Evolutionary conservation across 495 filamentous ascomycete species (phyloP), one percentile per base, ranked within the genome.

Genomic region (Daldinia vernicosa): DNA sequence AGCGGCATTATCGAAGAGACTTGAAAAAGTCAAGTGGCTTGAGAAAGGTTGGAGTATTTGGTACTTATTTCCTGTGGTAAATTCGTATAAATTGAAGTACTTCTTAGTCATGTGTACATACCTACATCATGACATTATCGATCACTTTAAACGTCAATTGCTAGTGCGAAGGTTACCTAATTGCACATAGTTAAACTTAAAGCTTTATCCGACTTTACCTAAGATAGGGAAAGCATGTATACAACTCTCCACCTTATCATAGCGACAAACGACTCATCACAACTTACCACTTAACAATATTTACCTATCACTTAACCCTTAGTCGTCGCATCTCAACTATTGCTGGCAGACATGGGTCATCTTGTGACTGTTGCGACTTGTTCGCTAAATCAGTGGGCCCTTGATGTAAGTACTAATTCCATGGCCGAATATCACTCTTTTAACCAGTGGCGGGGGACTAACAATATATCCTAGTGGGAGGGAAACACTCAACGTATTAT

Each of bases 401-500:
- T 95, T 1, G 93, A 95, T 71, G 92, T 90, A 74, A 86, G 89
- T 47, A 35, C 3, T 35, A 67, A 90, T 90, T 28, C 15, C 40
- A 56, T 7, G 12, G 8, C 28, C 9, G 30, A 56, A 35, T n/a
- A 60, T n/a, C 9, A 40, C 92, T 93, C 71, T 71, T 78, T 2
- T 89, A 85, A 85, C 84, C 84, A 26, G 82, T 90, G 17, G 30
- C n/a, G 40, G 11, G 57, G 28, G 35, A 51, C 58, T 71, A 57
- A 63, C 4, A 87, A 90, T 67, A 53, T 54, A 52, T 63, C 2
- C 14, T 30, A 64, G 67, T 94, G 88, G 76, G 89, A 91, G 70
- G 94, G 93, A 22, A 97, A 97, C 73, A 78, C 82, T 0, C 80
- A 86, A 32, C 85, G 94, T 6, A 96, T 96, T 67, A 90, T 93